Evolutionary conservation across 192 early-diverging fungal genomes (phyloP).

Genomic region (Diversispora eburnea): DNA sequence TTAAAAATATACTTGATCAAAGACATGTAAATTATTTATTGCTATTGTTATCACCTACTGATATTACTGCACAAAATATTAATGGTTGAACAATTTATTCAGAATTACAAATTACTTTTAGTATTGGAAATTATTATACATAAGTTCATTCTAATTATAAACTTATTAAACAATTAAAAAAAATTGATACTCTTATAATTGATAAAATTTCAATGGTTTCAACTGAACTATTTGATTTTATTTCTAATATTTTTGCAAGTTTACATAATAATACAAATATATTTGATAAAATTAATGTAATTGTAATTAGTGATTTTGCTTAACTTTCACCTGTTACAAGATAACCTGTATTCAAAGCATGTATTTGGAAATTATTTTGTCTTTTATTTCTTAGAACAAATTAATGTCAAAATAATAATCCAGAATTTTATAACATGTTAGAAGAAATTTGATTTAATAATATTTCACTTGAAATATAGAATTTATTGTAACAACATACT

Average conservation of each 20-base stretch:
- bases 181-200: conserved; percentile 9
- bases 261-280: not conserved
- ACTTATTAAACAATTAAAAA: not conserved
- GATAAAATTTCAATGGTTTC: conserved; percentile 1
- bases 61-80: not conserved
- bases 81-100: not conserved
- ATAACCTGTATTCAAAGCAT: not conserved
- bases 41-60: not conserved
- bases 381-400: not conserved
- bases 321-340: not conserved
- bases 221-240: not conserved
- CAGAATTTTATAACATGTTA: not conserved
- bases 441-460: not conserved
- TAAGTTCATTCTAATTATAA: not conserved
- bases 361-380: not conserved
- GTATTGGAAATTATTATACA: not conserved
- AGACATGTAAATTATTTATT: not conserved
- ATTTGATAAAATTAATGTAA: not conserved
- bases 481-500: not conserved
- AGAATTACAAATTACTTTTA: not conserved
- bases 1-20: not conserved
- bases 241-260: not conserved
- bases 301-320: not conserved
- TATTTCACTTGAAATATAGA: not conserved
- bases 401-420: not conserved